Evolutionary conservation across 2,329 filamentous ascomycete genomes (phyloP).

Genomic region (Pyrenophora seminiperda): DNA sequence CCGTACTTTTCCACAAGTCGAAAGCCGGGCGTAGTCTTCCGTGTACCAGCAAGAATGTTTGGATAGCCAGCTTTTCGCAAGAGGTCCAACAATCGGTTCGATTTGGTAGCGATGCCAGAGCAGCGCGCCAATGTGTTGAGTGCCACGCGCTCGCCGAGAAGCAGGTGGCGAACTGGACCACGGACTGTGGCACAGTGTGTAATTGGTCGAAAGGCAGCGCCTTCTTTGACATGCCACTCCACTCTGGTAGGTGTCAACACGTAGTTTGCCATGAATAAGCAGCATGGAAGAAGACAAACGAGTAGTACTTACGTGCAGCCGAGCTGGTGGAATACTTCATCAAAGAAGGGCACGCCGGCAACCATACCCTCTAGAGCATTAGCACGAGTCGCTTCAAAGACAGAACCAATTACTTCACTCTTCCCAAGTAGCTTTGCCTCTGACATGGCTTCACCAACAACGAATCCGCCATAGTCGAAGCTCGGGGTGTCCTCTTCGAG

Average conservation of each 20-base stretch:
- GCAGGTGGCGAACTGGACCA: constrained; percentile 79
- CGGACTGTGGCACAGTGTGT: constrained; percentile 77
- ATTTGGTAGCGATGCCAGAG: constrained; percentile 82
- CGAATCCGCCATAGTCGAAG: constrained; percentile 96
- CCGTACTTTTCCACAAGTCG: constrained; percentile 97
- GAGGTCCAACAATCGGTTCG: constrained; percentile 55
- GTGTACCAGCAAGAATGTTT: constrained; percentile 87
- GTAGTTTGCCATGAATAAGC: not conserved
- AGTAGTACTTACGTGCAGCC: constrained; percentile 69
- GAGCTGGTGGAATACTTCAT: constrained; percentile 88
- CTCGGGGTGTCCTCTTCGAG: constrained; percentile 95
- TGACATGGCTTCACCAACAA: constrained; percentile 72
- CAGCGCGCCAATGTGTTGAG: constrained; percentile 89
- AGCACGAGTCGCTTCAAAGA: not conserved
- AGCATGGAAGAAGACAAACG: too few species aligned
- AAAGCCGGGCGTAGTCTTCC: constrained; percentile 97
- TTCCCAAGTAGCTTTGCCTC: constrained; percentile 63
- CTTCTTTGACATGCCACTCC: constrained; percentile 84
- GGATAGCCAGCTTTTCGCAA: constrained; percentile 70
- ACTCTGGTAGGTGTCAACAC: constrained; percentile 56
- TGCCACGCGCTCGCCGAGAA: constrained; percentile 92
- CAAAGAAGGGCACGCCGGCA: constrained; percentile 91
- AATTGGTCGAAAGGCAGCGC: constrained; percentile 64
- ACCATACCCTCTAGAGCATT: constrained; percentile 67
- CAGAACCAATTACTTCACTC: constrained; percentile 51